Conservation (phyloP, 1,139 yeast genomes). For the Hyphopichia khmerensis region DNA sequence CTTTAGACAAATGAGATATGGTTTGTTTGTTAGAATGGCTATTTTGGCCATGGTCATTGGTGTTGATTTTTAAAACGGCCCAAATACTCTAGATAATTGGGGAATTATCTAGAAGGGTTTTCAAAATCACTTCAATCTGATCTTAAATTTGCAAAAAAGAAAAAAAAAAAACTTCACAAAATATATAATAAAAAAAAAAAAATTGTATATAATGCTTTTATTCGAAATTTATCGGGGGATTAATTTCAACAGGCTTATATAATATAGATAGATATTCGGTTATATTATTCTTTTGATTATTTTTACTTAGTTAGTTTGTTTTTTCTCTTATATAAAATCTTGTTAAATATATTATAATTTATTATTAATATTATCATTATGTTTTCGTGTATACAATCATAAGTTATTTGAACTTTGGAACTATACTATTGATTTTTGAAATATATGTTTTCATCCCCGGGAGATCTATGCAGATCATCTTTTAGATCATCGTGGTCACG, state of each 20-base stretch:
- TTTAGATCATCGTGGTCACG: constrained; percentile 4
- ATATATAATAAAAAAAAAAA: not conserved
- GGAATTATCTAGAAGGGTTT: constrained; percentile 9
- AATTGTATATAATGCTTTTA: not conserved
- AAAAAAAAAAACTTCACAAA: constrained; percentile 2
- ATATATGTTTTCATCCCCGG: constrained; percentile 25
- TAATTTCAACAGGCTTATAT: not conserved
- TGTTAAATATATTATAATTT: not conserved
- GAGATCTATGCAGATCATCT: constrained; percentile 2
- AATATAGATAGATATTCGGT: not conserved
- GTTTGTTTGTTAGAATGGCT: constrained; percentile 98
- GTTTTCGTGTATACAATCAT: not conserved
- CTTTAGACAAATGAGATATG: constrained; percentile 99
- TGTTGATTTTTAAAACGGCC: constrained; percentile 48
- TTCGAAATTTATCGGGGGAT: constrained; percentile 3
- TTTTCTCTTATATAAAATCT: not conserved
- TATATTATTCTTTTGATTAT: not conserved
- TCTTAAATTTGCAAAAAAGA: constrained; percentile 1
- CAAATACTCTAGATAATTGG: constrained; percentile 8
- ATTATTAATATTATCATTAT: not conserved
- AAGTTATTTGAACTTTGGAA: not conserved
- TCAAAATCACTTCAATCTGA: not conserved
- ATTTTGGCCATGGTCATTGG: constrained; percentile 97
- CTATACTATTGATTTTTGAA: constrained; percentile 14
- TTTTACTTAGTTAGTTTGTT: not conserved